These are phyloP conservation scores for Candida golubevii DNA, from an alignment of 805 yeast genomes.

Conservation along the genomic window DNA sequence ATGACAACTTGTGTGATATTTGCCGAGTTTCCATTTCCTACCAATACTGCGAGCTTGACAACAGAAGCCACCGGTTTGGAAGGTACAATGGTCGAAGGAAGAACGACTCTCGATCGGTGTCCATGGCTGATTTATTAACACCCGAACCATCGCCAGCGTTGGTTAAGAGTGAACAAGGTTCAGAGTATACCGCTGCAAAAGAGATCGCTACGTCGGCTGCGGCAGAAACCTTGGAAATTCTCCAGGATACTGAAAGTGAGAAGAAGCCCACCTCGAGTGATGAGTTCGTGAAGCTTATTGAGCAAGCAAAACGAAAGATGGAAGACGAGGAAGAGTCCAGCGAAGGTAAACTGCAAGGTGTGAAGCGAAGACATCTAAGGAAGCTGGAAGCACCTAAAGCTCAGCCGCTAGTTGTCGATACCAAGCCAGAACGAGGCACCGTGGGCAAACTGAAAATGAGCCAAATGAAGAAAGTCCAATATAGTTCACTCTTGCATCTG, in stretches of 20 bases:
- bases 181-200: not conserved
- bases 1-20: conserved; percentile 44
- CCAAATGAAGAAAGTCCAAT: conserved; percentile 21
- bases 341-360: not conserved
- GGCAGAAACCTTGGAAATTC: conserved; percentile 8
- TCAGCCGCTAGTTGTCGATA: conserved; percentile 1
- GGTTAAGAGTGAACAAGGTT: not conserved
- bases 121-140: conserved; percentile 28
- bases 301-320: conserved; percentile 14
- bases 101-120: not conserved
- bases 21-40: conserved; percentile 48
- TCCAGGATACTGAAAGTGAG: conserved; percentile 4
- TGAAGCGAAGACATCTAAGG: conserved; percentile 9
- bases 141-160: conserved; percentile 36
- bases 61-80: conserved; percentile 18
- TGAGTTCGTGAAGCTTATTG: conserved; percentile 12
- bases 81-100: conserved; percentile 13
- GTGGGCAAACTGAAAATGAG: conserved; percentile 7
- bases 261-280: conserved; percentile 9
- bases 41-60: conserved; percentile 42
- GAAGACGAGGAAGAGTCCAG: conserved; percentile 3
- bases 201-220: conserved; percentile 9
- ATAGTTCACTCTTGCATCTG: conserved; percentile 20
- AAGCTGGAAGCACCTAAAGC: conserved; percentile 2
- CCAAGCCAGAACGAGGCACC: not conserved